Evolutionary conservation across 257 asterid genomes (phyloP), one percentile per base, ranked within the genome.

Genomic region (Solanum sejunctum): DNA sequence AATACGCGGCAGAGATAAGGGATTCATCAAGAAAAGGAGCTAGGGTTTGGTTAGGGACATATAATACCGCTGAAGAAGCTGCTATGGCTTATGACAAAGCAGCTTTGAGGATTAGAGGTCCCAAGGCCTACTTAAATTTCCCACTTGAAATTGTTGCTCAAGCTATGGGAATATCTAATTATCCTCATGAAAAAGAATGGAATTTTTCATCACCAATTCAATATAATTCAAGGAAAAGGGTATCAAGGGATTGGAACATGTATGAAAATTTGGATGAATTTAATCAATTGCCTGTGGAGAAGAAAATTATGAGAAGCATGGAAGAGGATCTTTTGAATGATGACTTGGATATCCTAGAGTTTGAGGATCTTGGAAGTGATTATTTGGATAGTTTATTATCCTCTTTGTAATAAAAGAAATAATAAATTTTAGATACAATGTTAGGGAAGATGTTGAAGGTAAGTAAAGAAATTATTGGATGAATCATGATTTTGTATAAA

Each of bases 41-140:
- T 8, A 87, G 97, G 21, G 58, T 92, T 67, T 93, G 98, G 98
- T 93, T 94, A 2, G 98, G 98, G 67, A 93, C 98, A 2, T 94
- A 91, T 83, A 87, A 39, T 7, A 94, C 97, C 3, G 97, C 94
- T 0, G 95, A 93, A 77, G 98, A 91, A 85, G 98, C 98, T 2
- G 97, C 96, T 5, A 85, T 94, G 96, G 97, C 98, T 11, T 94
- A 94, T 61, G 98, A 94, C 41, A 90, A 89, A 82, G 96, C 96
- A 4, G 95, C 98, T 18, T 84, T 92, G 32, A 87, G 97, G 73
- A 91, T 93, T 21, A 88, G 98, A 85, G 97, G 97, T 16, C 90
- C 93, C 0, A 91, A 92, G 71, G 89, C 97, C 18, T 80, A 71
- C 47, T 77, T 93, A 3, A 92, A 93, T 87, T 94, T 94, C 85